Conservation (phyloP, 1,284 basidiomycete genomes). For the Inonotus obliquus region DNA sequence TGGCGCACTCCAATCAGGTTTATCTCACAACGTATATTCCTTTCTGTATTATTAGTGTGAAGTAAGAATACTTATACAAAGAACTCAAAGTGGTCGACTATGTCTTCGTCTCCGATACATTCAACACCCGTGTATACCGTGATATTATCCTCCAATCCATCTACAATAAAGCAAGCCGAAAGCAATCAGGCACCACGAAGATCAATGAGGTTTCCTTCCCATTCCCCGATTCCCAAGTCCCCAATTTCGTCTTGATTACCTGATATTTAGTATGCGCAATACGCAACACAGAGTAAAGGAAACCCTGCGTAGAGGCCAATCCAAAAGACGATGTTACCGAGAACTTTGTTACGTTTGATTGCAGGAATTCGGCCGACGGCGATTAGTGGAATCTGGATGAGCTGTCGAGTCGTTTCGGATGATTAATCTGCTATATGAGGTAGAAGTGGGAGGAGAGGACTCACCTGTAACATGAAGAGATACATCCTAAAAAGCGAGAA, state of each 20-base stretch:
- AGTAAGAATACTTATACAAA: too few relatives aligned
- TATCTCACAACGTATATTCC: background rate
- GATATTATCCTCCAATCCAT: too few relatives aligned
- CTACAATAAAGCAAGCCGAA: too few relatives aligned
- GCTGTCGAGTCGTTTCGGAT: constrained; percentile 38
- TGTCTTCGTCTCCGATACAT: too few relatives aligned
- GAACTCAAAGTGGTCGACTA: too few relatives aligned
- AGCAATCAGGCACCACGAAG: too few relatives aligned
- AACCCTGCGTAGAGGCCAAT: constrained; percentile 86
- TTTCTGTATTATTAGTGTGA: too few relatives aligned
- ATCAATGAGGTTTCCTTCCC: too few relatives aligned
- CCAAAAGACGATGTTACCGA: constrained; percentile 92
- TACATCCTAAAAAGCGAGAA: constrained; percentile 51
- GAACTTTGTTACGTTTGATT: constrained; percentile 73
- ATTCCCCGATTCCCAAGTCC: too few relatives aligned
- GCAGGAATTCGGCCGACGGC: constrained; percentile 70
- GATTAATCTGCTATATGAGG: constrained; percentile 21
- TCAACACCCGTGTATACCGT: too few relatives aligned
- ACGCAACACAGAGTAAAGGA: constrained; percentile 87
- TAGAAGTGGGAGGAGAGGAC: constrained; percentile 2
- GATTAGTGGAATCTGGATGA: constrained; percentile 92
- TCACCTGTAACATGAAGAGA: constrained; percentile 61
- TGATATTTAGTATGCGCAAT: constrained; percentile 55
- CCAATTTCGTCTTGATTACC: too few relatives aligned
- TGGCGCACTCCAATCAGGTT: too few relatives aligned